Percentiles rank a stretch among this genome's conserved stretches.
Conservation (phyloP, 805 yeast genomes). For the Yamadazyma olivae region DNA sequence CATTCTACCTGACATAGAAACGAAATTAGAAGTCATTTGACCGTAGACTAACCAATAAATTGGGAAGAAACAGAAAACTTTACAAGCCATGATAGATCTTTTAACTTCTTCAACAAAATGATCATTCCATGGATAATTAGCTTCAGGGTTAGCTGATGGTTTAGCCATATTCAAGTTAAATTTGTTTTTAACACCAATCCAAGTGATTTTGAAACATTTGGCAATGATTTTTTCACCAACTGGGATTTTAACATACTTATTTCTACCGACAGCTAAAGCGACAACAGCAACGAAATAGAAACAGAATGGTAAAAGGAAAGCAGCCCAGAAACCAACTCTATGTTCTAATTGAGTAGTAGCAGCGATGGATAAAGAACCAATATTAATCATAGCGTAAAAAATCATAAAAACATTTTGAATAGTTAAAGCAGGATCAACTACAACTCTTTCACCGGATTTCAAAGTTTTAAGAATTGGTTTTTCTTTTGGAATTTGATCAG, state of each 20-base stretch:
- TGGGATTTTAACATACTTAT: constrained; percentile 55
- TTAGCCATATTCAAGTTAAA: constrained; percentile 53
- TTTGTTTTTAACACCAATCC: constrained; percentile 44
- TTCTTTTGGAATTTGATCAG: constrained; percentile 51
- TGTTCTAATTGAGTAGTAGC: constrained; percentile 74
- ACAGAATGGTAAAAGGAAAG: constrained; percentile 66
- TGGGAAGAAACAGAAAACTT: constrained; percentile 68
- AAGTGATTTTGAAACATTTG: constrained; percentile 44
- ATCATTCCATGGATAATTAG: constrained; percentile 58
- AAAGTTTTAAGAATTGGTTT: constrained; percentile 35
- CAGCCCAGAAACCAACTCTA: constrained; percentile 69
- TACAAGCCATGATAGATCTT: constrained; percentile 66
- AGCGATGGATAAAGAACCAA: constrained; percentile 71
- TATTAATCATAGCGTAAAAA: constrained; percentile 72
- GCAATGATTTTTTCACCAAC: constrained; percentile 61
- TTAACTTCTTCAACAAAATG: constrained; percentile 70
- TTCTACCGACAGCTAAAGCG: constrained; percentile 52
- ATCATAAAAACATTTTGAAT: constrained; percentile 72
- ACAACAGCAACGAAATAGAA: constrained; percentile 52
- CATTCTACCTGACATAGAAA: constrained; percentile 74
- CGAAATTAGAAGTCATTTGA: constrained; percentile 70
- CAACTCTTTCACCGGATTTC: constrained; percentile 38
- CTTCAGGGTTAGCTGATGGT: constrained; percentile 51
- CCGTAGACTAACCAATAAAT: constrained; percentile 71
- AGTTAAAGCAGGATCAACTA: constrained; percentile 63